These are phyloP conservation scores for Aspergillus conjunctus DNA, from an alignment of 495 filamentous ascomycete genomes.

Conservation along the genomic window DNA sequence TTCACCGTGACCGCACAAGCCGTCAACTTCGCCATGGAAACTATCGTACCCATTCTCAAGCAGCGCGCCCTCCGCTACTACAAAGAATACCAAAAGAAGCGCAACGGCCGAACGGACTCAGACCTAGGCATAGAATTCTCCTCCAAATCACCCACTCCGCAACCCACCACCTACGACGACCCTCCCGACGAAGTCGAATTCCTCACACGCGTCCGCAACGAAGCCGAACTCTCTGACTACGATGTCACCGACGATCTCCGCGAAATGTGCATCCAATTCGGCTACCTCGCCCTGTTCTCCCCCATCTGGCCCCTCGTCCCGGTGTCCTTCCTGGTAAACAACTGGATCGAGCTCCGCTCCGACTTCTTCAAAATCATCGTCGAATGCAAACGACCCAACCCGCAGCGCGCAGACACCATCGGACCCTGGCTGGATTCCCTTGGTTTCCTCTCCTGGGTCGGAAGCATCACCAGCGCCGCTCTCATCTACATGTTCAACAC, in stretches of 20 bases:
- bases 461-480: slow-evolving; percentile 80
- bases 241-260: slow-evolving; percentile 85
- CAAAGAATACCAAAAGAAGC: slow-evolving; percentile 56
- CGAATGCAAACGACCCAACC: slow-evolving; percentile 84
- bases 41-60: slow-evolving; percentile 83
- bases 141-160: slow-evolving; percentile 20
- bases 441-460: slow-evolving; percentile 88
- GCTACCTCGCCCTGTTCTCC: slow-evolving; percentile 92
- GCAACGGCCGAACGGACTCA: slow-evolving; percentile 29
- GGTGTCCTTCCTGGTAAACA: slow-evolving; percentile 88
- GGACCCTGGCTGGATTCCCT: slow-evolving; percentile 91
- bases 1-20: slow-evolving; percentile 96
- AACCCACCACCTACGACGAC: slow-evolving; percentile 45
- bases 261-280: slow-evolving; percentile 95
- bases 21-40: slow-evolving; percentile 83
- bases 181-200: slow-evolving; percentile 74
- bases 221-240: slow-evolving; percentile 84
- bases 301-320: slow-evolving; percentile 90
- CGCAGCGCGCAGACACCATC: slow-evolving; percentile 86
- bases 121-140: slow-evolving; percentile 29
- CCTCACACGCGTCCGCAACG: slow-evolving; percentile 76
- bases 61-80: slow-evolving; percentile 72
- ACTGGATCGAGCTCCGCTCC: slow-evolving; percentile 92
- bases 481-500: slow-evolving; percentile 86
- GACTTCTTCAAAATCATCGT: slow-evolving; percentile 95